A percentile compares a stretch with the other conserved stretches of the same genome.
phyloP scores from a whole-genome alignment of 2,329 filamentous ascomycete genomes.

The Pseudocercospora ulei region DNA sequence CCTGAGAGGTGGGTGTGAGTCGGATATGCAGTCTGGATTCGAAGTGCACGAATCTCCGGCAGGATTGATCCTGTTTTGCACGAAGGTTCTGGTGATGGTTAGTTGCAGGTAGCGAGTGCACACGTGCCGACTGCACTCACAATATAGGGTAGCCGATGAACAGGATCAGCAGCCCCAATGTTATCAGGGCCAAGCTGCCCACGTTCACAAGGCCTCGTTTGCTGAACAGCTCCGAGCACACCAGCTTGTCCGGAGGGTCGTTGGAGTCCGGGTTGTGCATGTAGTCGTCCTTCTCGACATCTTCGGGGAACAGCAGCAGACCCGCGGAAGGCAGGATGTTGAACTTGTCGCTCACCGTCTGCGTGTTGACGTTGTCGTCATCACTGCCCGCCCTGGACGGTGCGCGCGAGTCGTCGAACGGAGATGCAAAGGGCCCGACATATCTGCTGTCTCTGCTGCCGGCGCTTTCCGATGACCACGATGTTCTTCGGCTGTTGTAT shows the following conservation, averaged over 20 bases:
- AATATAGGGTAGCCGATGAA: slow-evolving; percentile 62
- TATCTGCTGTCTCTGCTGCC: slow-evolving; percentile 47
- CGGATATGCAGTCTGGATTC: slow-evolving; percentile 43
- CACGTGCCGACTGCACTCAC: slow-evolving; percentile 40
- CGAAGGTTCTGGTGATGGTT: slow-evolving; percentile 46
- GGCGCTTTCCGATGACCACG: slow-evolving; percentile 53
- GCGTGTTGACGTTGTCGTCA: slow-evolving; percentile 57
- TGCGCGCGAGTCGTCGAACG: slow-evolving; percentile 52
- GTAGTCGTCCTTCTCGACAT: slow-evolving; percentile 64
- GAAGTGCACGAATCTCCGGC: slow-evolving; percentile 35
- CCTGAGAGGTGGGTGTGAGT: slow-evolving; percentile 45
- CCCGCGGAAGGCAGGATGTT: slow-evolving; percentile 60
- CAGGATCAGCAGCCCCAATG: slow-evolving; percentile 51
- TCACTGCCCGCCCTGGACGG: slow-evolving; percentile 55
- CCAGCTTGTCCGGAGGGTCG: slow-evolving; percentile 50
- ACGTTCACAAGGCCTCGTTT: slow-evolving; percentile 55
- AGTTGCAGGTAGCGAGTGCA: slow-evolving; percentile 8
- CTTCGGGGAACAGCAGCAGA: slow-evolving; percentile 58
- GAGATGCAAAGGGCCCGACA: slow-evolving; percentile 43
- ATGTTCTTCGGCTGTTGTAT: slow-evolving; percentile 53
- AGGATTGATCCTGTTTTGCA: slow-evolving; percentile 39
- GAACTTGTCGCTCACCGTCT: slow-evolving; percentile 64
- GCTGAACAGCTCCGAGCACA: slow-evolving; percentile 53
- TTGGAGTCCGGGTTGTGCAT: slow-evolving; percentile 60
- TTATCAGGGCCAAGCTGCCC: slow-evolving; percentile 52